Base-by-base conservation (phyloP, 1,284 basidiomycete genomes). In the Peniophora sp. region DNA sequence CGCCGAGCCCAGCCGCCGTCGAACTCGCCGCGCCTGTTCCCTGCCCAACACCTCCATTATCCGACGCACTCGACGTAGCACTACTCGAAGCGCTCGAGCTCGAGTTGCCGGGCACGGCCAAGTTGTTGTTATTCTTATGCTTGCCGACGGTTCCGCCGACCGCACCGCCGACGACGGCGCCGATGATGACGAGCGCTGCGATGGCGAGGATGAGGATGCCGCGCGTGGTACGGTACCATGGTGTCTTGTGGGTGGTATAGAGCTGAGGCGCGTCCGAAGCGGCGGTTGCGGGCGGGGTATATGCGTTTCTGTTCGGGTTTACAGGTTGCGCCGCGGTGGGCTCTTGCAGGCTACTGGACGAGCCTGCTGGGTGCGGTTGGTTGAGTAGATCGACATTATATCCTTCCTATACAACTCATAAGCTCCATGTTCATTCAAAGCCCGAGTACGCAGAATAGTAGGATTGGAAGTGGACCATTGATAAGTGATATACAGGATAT, bases 101-200 rank as follows among this genome's bases (percentile, higher is more conserved):
- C 38, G 38, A 41, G 19, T 6, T 6, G n/a, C 8, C n/a, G 8
- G 38, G 38, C 5, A 20, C 16, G 8, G 38, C 38, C 38, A 16
- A n/a, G 38, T 41, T 20, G 38, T 41, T 41, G 38, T 8, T n/a
- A n/a, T n/a, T 17, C 38, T 41, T n/a, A 16, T 16, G 5, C n/a
- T 20, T 41, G 19, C 38, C 38, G 8, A 41, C 38, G n/a, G 75
- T 72, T 10, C 74, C 79, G 17, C 80, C 83, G 0, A 85, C 82
- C 0, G 73, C 80, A 2, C 79, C 83, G 2, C 81, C 82, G 6
- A 85, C 72, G 14, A 77, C 69, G 1, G 73, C 82, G 1, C 68
- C 80, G 46, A 85, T 56, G 53, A 81, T 58, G 41, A 74, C 55
- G 49, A 78, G 47, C 2, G 61, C 59, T 2, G 70, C 55, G 36